Evolutionary conservation across 2,329 filamentous ascomycete species (phyloP).

Genomic region (Fusarium euwallaceae): DNA sequence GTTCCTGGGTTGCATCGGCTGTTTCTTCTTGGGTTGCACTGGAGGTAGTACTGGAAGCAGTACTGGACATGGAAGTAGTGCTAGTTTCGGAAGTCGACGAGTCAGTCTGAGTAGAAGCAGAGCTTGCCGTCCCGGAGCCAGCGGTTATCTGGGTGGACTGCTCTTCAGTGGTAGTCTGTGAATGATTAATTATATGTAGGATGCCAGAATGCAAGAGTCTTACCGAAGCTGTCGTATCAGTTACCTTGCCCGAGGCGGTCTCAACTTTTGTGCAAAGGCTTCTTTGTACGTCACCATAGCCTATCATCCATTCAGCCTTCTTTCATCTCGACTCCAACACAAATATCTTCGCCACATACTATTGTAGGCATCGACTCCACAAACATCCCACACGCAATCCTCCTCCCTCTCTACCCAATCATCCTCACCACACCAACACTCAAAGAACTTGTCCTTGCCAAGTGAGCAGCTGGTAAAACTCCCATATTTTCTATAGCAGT

Average conservation of each 20-base stretch:
- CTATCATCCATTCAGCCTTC: background rate
- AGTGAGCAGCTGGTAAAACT: slow-evolving; percentile 4
- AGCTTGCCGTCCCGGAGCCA: too few species aligned
- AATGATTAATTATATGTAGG: background rate
- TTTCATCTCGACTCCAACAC: fast-evolving
- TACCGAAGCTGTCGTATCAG: background rate
- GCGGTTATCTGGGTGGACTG: background rate
- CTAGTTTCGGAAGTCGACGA: background rate
- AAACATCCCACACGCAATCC: slow-evolving; percentile 16
- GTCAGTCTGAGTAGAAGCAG: background rate
- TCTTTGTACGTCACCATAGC: background rate
- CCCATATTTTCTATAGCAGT: slow-evolving; percentile 17
- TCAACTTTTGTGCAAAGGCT: slow-evolving; percentile 9
- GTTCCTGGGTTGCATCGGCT: background rate
- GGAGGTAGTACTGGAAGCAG: background rate
- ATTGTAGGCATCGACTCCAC: slow-evolving; percentile 23
- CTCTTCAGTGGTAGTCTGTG: background rate
- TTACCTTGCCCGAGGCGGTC: background rate
- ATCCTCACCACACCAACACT: slow-evolving; percentile 20
- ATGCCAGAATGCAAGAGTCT: background rate
- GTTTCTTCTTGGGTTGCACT: fast-evolving
- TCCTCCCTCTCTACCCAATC: slow-evolving; percentile 25
- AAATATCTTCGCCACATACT: background rate
- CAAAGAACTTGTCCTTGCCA: background rate
- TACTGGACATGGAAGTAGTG: background rate